phyloP scores from a whole-genome alignment of 2,329 filamentous ascomycete species.

The Penicillium sp. region DNA sequence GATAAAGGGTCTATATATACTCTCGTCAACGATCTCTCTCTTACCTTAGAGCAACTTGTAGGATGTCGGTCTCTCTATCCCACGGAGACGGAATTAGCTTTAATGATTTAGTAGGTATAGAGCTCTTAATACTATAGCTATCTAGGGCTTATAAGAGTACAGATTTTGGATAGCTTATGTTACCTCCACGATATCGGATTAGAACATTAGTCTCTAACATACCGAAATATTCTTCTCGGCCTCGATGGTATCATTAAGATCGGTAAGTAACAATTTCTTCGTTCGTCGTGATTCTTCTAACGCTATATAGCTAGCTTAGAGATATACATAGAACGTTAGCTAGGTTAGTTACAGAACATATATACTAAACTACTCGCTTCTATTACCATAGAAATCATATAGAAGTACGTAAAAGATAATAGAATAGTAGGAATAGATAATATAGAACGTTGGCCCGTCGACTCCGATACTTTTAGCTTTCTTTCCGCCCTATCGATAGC shows the following conservation, averaged over 20 bases:
- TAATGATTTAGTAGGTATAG: constrained; percentile 12
- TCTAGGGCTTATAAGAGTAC: neutral
- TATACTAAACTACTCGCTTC: constrained; percentile 22
- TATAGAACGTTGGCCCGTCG: constrained; percentile 22
- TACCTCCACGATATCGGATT: constrained; percentile 18
- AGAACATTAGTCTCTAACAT: constrained; percentile 24
- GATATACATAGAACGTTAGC: constrained; percentile 9
- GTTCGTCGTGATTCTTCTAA: constrained; percentile 2
- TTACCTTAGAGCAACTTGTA: constrained; percentile 17
- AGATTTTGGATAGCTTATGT: constrained; percentile 21
- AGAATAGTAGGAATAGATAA: constrained; percentile 30
- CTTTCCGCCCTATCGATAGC: constrained; percentile 28
- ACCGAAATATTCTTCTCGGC: constrained; percentile 26
- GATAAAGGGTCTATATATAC: constrained; percentile 7
- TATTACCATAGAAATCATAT: constrained; percentile 30
- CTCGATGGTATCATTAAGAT: constrained; percentile 27
- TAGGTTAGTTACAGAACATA: constrained; percentile 10
- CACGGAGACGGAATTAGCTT: constrained; percentile 16
- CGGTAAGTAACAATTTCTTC: constrained; percentile 14
- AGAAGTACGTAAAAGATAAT: constrained; percentile 33
- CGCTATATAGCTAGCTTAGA: constrained; percentile 18
- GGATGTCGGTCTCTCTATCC: constrained; percentile 12
- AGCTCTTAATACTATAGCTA: constrained; percentile 4
- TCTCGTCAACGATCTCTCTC: constrained; percentile 12
- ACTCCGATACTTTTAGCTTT: constrained; percentile 29